A percentile compares a stretch with the other conserved stretches of the same genome.
phyloP scores from a whole-genome alignment of 495 filamentous ascomycete genomes.

The Immersiella caudata region DNA sequence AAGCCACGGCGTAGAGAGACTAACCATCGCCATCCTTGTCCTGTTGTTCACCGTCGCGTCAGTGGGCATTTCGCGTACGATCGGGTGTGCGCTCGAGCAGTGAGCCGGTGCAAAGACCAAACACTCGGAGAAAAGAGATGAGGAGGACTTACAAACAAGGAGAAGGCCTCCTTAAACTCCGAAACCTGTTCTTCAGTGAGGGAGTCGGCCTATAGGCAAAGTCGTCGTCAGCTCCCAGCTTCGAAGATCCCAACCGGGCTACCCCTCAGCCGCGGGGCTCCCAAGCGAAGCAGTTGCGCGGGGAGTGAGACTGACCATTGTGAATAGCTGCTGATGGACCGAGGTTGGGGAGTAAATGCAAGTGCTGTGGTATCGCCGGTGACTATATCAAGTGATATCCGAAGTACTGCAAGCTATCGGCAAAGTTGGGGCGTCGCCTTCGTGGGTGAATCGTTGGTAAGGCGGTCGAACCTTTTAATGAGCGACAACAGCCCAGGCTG shows the following conservation, averaged over 20 bases:
- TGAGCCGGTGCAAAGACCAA: background rate
- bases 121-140: background rate
- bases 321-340: background rate
- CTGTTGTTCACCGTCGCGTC: constrained; percentile 50
- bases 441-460: constrained; percentile 4
- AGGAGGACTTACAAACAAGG: constrained; percentile 85
- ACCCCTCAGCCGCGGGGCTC: constrained; percentile 37
- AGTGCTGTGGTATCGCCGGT: background rate
- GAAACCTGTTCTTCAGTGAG: constrained; percentile 99
- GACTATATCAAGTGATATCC: background rate
- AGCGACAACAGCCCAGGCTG: background rate
- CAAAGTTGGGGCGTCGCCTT: background rate
- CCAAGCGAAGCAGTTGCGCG: constrained; percentile 1
- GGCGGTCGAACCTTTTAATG: constrained; percentile 17
- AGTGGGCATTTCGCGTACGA: constrained; percentile 14
- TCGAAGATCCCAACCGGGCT: constrained; percentile 10
- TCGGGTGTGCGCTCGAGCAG: constrained; percentile 21
- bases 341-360: background rate
- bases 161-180: constrained; percentile 99
- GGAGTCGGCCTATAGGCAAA: constrained; percentile 70
- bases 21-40: constrained; percentile 99
- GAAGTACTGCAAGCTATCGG: background rate
- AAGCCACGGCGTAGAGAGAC: constrained; percentile 43
- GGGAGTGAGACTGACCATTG: constrained; percentile 11
- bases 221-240: constrained; percentile 14